Evolutionary conservation across 1,284 basidiomycete species (phyloP).

Genomic region (Coniferiporia weirii): DNA sequence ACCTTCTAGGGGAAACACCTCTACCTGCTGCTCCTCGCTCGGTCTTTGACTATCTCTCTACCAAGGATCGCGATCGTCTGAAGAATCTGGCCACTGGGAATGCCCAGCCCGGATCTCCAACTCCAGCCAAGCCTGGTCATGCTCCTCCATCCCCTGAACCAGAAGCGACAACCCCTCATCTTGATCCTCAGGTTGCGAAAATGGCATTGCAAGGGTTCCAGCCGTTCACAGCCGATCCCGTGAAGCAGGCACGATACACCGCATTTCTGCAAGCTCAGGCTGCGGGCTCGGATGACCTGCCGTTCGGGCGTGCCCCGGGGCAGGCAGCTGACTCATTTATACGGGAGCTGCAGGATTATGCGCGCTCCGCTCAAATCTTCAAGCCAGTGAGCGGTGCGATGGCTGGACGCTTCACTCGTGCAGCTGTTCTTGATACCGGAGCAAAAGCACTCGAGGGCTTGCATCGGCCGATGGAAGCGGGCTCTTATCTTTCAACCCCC

Average conservation of each 20-base stretch:
- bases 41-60: constrained; percentile 89
- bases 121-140: constrained; percentile 22
- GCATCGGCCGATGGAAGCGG: constrained; percentile 53
- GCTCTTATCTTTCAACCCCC: constrained; percentile 26
- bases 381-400: constrained; percentile 90
- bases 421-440: constrained; percentile 56
- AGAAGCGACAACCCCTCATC: constrained; percentile 48
- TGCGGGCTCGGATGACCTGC: constrained; percentile 35
- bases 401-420: constrained; percentile 87
- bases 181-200: constrained; percentile 76
- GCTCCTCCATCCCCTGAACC: constrained; percentile 24
- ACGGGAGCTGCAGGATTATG: constrained; percentile 82
- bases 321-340: constrained; percentile 68
- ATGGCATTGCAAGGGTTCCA: constrained; percentile 87
- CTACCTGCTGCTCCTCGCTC: constrained; percentile 69
- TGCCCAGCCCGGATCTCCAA: constrained; percentile 24
- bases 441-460: constrained; percentile 70
- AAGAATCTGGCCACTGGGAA: constrained; percentile 48
- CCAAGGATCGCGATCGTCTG: constrained; percentile 84
- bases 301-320: constrained; percentile 43
- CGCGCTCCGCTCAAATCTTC: constrained; percentile 84
- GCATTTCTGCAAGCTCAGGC: constrained; percentile 76
- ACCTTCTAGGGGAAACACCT: constrained; percentile 76
- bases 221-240: constrained; percentile 75
- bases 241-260: constrained; percentile 83